Evolutionary conservation across 148 eudicot species (phyloP).

Genomic region (Gaultheria prostrata): DNA sequence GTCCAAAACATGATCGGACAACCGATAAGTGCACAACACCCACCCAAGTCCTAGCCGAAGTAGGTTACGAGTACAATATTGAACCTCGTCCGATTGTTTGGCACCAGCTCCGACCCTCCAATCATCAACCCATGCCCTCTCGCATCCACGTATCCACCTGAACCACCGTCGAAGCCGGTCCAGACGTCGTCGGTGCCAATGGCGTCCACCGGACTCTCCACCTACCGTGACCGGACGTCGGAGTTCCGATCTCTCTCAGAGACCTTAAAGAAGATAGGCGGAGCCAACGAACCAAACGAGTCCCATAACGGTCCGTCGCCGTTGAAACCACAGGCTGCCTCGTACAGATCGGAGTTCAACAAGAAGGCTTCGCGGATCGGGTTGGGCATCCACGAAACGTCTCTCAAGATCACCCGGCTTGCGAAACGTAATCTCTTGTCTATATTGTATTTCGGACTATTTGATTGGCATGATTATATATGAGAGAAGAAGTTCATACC

Average conservation of each 20-base stretch:
- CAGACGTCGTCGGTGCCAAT: conserved; percentile 18
- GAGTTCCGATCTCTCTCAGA: conserved; percentile 65
- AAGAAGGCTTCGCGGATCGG: conserved; percentile 68
- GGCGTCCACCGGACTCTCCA: conserved; percentile 48
- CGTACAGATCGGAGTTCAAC: conserved; percentile 70
- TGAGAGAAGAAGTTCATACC: neutral
- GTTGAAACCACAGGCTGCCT: conserved; percentile 17
- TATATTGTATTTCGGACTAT: neutral
- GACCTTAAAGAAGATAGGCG: conserved; percentile 53
- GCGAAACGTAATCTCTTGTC: conserved; percentile 45
- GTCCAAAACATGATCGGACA: no score
- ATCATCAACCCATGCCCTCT: neutral
- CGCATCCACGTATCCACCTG: neutral
- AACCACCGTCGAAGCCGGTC: neutral
- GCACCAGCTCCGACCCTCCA: neutral
- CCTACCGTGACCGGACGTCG: conserved; percentile 71
- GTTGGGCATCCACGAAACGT: conserved; percentile 61
- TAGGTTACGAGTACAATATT: no score
- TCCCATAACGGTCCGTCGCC: conserved; percentile 23
- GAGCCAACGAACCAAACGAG: conserved; percentile 29
- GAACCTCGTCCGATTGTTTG: no score
- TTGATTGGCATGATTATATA: neutral
- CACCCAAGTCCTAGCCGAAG: no score
- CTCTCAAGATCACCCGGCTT: conserved; percentile 61
- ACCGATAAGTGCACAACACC: no score